These are phyloP conservation scores for Singerocomus inundabilis DNA, from an alignment of 1,284 basidiomycete species.

Conservation along the genomic window DNA sequence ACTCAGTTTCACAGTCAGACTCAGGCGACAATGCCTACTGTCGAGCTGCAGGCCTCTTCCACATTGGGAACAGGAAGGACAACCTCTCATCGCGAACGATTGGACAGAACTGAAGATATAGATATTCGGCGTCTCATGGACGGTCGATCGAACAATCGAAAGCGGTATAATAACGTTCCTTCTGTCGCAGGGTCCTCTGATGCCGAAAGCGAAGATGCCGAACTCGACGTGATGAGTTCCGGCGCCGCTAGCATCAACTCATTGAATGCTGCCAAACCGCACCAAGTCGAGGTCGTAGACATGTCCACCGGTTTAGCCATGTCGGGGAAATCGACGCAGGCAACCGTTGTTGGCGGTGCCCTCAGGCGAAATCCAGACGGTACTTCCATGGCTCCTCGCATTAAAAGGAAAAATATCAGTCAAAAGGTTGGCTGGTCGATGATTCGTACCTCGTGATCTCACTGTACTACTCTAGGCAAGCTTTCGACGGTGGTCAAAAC, in stretches of 20 bases:
- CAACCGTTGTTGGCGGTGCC: constrained; percentile 50
- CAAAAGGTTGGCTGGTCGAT: constrained; percentile 40
- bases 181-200: constrained; percentile 31
- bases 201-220: constrained; percentile 29
- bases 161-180: constrained; percentile 39
- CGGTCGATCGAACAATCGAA: constrained; percentile 47
- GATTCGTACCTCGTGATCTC: constrained; percentile 4
- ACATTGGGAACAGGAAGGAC: constrained; percentile 72
- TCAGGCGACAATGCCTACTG: constrained; percentile 61
- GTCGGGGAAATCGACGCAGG: constrained; percentile 11
- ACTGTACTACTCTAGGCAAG: constrained; percentile 26
- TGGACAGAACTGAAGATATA: constrained; percentile 60
- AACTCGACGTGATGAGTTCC: constrained; percentile 27
- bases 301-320: constrained; percentile 8
- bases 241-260: constrained; percentile 1
- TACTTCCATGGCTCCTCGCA: constrained; percentile 45
- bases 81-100: constrained; percentile 55
- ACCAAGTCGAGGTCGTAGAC: constrained; percentile 19
- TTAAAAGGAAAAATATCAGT: constrained; percentile 40
- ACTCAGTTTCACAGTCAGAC: constrained; percentile 55
- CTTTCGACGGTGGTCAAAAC: constrained; percentile 44
- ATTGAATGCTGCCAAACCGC: background rate
- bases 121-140: constrained; percentile 54
- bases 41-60: constrained; percentile 71
- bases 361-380: constrained; percentile 61